Conservation (phyloP, 805 yeast species). For the Zygosaccharomyces pseudorouxii region DNA sequence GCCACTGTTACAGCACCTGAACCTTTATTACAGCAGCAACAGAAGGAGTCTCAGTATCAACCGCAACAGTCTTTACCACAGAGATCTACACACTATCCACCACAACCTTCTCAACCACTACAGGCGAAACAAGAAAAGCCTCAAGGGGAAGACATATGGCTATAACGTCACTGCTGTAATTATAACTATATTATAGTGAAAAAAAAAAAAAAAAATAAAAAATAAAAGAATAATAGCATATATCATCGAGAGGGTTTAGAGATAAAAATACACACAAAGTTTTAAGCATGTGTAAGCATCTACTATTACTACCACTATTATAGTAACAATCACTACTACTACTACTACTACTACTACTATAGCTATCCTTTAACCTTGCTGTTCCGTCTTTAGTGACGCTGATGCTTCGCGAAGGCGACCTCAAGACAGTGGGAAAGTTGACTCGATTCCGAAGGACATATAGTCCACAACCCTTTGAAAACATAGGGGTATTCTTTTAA, state of each 20-base stretch:
- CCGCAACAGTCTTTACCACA: constrained; percentile 15
- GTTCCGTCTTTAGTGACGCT: not conserved
- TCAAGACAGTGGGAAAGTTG: not conserved
- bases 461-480: not conserved
- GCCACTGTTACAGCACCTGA: constrained; percentile 12
- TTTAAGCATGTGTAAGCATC: constrained; percentile 2
- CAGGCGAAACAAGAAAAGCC: constrained; percentile 27
- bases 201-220: too few species aligned
- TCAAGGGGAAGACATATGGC: constrained; percentile 28
- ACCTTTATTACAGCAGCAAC: constrained; percentile 18
- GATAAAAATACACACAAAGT: not conserved
- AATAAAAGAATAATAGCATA: not conserved
- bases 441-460: not conserved
- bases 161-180: constrained; percentile 11
- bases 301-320: constrained; percentile 1
- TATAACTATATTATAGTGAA: not conserved
- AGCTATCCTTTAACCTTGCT: not conserved
- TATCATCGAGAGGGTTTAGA: constrained; percentile 1
- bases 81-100: constrained; percentile 22
- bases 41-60: constrained; percentile 19
- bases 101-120: constrained; percentile 17
- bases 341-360: not conserved
- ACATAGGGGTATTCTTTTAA: not conserved
- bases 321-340: not conserved
- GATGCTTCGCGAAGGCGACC: not conserved